phyloP scores from a whole-genome alignment of 2,329 filamentous ascomycete species.

The Venturia nashicola region DNA sequence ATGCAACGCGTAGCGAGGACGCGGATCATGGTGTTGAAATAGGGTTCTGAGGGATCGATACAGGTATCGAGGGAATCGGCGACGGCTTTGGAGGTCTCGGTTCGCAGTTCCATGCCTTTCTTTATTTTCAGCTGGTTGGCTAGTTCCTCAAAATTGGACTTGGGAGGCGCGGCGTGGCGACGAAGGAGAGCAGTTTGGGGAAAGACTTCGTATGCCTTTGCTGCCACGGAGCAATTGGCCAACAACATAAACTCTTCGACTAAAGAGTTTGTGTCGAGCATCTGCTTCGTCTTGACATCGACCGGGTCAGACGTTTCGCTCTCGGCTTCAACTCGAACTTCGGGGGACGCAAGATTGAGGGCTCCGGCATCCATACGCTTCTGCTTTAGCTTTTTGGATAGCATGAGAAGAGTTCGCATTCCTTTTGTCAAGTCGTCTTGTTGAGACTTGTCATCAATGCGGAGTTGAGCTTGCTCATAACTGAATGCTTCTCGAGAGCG shows the following conservation, averaged over 20 bases:
- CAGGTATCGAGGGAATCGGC: constrained; percentile 85
- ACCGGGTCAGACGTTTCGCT: constrained; percentile 93
- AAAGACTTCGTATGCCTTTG: constrained; percentile 81
- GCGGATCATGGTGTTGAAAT: constrained; percentile 96
- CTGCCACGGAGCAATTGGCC: constrained; percentile 88
- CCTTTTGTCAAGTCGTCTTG: constrained; percentile 81
- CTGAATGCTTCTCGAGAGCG: constrained; percentile 93
- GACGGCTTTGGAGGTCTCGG: constrained; percentile 82
- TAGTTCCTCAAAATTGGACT: constrained; percentile 93
- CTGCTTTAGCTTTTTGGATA: constrained; percentile 87
- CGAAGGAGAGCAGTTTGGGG: constrained; percentile 91
- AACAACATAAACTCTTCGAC: constrained; percentile 99
- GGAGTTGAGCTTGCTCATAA: constrained; percentile 89
- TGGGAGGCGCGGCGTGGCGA: constrained; percentile 82
- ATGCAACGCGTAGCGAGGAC: constrained; percentile 98
- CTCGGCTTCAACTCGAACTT: constrained; percentile 90
- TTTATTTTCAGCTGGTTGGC: constrained; percentile 83
- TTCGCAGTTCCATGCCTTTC: constrained; percentile 64
- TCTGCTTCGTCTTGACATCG: constrained; percentile 89
- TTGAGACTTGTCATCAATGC: constrained; percentile 81
- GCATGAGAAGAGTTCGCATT: constrained; percentile 73
- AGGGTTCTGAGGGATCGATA: constrained; percentile 67
- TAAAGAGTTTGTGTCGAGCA: constrained; percentile 90
- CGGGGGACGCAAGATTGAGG: constrained; percentile 89
- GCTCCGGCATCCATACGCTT: constrained; percentile 96